These are phyloP conservation scores for Thermothielavioides terrestris DNA, from an alignment of 495 filamentous ascomycete species.

Conservation along the genomic window DNA sequence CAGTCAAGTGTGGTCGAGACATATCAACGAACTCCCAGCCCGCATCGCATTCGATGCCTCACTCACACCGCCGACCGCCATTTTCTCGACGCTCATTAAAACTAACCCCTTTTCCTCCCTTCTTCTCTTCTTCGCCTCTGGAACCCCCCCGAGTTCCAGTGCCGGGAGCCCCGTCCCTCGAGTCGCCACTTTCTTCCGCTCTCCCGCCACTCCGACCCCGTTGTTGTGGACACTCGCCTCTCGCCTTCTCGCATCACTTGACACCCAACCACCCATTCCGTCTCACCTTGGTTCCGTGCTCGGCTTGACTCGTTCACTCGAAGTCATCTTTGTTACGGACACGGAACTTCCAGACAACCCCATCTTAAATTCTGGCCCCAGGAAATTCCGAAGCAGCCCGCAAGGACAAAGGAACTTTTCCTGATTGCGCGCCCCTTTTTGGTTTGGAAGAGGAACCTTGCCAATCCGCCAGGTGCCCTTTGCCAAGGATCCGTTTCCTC, in stretches of 20 bases:
- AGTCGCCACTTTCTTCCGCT: constrained; percentile 10
- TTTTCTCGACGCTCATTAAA: constrained; percentile 31
- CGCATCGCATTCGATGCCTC: constrained; percentile 23
- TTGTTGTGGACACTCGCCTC: constrained; percentile 2
- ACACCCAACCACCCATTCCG: constrained; percentile 21
- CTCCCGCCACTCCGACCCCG: constrained; percentile 5
- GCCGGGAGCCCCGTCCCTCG: not conserved
- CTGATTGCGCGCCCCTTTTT: constrained; percentile 5
- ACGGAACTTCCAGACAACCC: constrained; percentile 1
- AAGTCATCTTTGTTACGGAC: constrained; percentile 21
- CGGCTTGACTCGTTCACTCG: constrained; percentile 31
- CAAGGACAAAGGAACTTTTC: constrained; percentile 7
- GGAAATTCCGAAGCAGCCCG: constrained; percentile 9
- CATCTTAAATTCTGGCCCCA: not conserved
- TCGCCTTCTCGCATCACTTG: constrained; percentile 2
- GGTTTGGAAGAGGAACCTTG: constrained; percentile 7
- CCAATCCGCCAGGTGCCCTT: constrained; percentile 7
- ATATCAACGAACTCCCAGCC: constrained; percentile 28
- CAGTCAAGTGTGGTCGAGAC: constrained; percentile 17
- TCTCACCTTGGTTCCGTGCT: constrained; percentile 4
- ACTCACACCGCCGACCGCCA: constrained; percentile 13
- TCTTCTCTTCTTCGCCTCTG: constrained; percentile 13
- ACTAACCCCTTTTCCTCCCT: constrained; percentile 15
- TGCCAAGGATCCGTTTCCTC: constrained; percentile 16
- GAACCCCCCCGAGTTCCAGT: constrained; percentile 5